phyloP scores from a whole-genome alignment of 208 protist genomes.

The Leishmania arabica region DNA sequence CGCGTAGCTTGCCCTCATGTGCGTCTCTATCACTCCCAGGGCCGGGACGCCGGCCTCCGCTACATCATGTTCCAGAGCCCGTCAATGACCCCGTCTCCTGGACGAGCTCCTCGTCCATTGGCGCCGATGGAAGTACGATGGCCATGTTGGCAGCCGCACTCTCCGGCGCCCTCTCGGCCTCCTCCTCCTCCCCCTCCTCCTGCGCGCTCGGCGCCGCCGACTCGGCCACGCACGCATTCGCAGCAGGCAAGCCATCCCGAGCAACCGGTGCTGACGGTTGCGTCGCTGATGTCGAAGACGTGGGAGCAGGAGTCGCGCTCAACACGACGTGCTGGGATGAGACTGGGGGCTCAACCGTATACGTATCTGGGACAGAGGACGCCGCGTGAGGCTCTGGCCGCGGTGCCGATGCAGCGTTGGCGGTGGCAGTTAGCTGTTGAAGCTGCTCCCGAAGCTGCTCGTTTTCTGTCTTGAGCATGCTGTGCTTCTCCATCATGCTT shows the following conservation, averaged over 20 bases:
- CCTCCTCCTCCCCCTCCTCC: neutral
- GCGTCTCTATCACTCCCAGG: neutral
- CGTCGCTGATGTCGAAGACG: no score
- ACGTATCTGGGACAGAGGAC: neutral
- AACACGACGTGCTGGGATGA: neutral
- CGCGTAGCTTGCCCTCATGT: neutral
- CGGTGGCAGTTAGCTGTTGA: conserved; percentile 4
- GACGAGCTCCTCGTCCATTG: neutral
- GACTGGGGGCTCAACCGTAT: neutral
- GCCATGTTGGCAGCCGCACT: neutral
- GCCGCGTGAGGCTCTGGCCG: neutral
- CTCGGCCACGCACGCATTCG: neutral
- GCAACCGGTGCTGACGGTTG: neutral
- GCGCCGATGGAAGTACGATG: neutral
- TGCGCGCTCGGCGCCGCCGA: neutral
- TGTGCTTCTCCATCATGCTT: conserved; percentile 43
- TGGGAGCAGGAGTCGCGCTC: neutral
- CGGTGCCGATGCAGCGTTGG: neutral
- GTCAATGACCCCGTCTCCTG: neutral
- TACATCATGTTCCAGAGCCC: neutral
- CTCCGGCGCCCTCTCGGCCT: neutral
- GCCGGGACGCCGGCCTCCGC: neutral
- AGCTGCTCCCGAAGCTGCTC: conserved; percentile 26
- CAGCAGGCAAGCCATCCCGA: neutral
- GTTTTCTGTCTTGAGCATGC: conserved; percentile 29